Evolutionary conservation across 306 rosid genomes (phyloP), one percentile per base, ranked within the genome.

Genomic region (Geum urbanum): DNA sequence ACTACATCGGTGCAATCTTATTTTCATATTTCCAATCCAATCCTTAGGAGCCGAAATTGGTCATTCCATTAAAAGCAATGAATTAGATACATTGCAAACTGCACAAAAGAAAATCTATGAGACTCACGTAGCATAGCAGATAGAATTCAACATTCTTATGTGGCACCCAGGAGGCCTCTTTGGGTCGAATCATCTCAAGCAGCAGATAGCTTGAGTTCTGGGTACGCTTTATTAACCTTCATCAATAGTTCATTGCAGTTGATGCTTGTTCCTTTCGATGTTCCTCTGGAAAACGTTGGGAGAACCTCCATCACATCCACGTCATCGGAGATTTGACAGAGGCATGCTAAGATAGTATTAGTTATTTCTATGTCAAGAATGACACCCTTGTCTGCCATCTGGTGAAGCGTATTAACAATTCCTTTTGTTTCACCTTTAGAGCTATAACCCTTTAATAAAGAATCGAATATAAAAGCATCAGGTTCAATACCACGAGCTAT

Each of bases 301-400:
- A 94, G 79, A 78, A 82, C 67, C 73, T 88, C 82, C 76, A 73
- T 46, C 32, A 90, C 44, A 83, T 83, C 86, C 75, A 79, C 44
- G 47, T 78, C 65, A 14, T 79, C 67, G 18, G 89, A 56, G 53
- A 76, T 72, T 70, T 83, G 66, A 64, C 95, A 83, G 48, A 90
- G 79, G 79, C 85, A 90, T 24, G 66, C 58, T 77, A 90, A 65
- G 82, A 90, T 84, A 27, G 96, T 87, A 51, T 76, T 82, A 61
- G 87, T 86, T 77, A 88, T 39, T 83, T 72, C 76, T 46, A 83
- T 53, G 80, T 90, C 94, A 52, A 90, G 84, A 69, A 80, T 73
- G 52, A 94, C 83, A 72, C 81, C 87, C 81, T 75, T 83, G 59
- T 84, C 78, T 9, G 90, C 89, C 92, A 94, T 94, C 62, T 81